Evolutionary conservation across 2,329 filamentous ascomycete genomes (phyloP).

Genomic region (Botrytis tulipae): DNA sequence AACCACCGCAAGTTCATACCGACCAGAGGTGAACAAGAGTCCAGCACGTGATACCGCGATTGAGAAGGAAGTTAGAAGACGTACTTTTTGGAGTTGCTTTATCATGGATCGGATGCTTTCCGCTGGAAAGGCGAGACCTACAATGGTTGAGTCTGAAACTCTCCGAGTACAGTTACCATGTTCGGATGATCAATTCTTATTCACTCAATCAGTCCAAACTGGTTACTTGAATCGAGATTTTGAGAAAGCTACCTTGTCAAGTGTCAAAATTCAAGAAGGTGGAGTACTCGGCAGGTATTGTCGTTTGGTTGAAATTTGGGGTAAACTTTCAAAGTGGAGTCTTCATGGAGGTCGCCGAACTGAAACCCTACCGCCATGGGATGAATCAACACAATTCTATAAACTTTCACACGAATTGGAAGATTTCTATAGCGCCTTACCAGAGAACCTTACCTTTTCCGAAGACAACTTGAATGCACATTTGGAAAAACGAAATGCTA

Average conservation of each 20-base stretch:
- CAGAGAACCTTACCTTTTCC: slow-evolving; percentile 53
- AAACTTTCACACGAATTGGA: slow-evolving; percentile 52
- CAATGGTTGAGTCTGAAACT: slow-evolving; percentile 58
- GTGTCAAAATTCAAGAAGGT: slow-evolving; percentile 28
- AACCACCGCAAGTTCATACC: slow-evolving; percentile 34
- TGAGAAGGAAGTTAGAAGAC: slow-evolving; percentile 60
- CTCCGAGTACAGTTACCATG: slow-evolving; percentile 66
- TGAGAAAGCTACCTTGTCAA: slow-evolving; percentile 46
- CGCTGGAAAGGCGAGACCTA: slow-evolving; percentile 59
- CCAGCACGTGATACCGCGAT: slow-evolving; percentile 46
- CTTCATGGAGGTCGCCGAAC: slow-evolving; percentile 51
- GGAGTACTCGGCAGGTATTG: slow-evolving; percentile 49
- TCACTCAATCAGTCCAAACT: slow-evolving; percentile 56
- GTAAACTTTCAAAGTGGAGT: slow-evolving; percentile 57
- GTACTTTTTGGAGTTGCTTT: slow-evolving; percentile 74
- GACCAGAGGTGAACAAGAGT: slow-evolving; percentile 18
- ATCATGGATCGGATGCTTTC: slow-evolving; percentile 69
- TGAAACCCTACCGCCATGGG: slow-evolving; percentile 58
- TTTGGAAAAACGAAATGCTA: slow-evolving; percentile 60
- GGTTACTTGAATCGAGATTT: slow-evolving; percentile 46
- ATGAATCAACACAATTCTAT: slow-evolving; percentile 53
- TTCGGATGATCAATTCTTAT: slow-evolving; percentile 62
- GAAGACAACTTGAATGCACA: slow-evolving; percentile 63
- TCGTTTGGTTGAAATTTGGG: slow-evolving; percentile 58
- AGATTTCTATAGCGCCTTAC: slow-evolving; percentile 53